A percentile compares a stretch with the other conserved stretches of the same genome.
Evolutionary conservation across 805 yeast species (phyloP).

Genomic region (Candida morakotiae): DNA sequence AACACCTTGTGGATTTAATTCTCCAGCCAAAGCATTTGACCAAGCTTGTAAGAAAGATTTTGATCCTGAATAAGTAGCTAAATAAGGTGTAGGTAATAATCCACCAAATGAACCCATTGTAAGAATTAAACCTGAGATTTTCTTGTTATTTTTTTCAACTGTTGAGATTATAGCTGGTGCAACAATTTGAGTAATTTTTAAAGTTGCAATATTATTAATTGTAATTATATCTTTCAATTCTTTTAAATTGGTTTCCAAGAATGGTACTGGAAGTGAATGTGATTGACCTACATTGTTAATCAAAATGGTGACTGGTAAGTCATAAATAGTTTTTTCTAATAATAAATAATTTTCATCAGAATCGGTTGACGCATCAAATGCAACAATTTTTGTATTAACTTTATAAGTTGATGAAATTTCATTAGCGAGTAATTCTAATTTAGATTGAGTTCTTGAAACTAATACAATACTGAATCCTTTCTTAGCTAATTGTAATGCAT

Average conservation of each 20-base stretch:
- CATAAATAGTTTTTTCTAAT: conserved; percentile 44
- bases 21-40: conserved; percentile 87
- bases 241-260: conserved; percentile 67
- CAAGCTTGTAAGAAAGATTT: conserved; percentile 93
- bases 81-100: conserved; percentile 82
- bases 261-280: conserved; percentile 93
- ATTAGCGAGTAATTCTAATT: conserved; percentile 60
- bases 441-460: conserved; percentile 78
- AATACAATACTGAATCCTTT: conserved; percentile 80
- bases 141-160: conserved; percentile 35
- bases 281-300: conserved; percentile 94
- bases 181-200: conserved; percentile 76
- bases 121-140: conserved; percentile 68
- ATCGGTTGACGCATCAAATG: conserved; percentile 77
- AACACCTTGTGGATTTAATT: conserved; percentile 60
- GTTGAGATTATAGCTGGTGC: conserved; percentile 65
- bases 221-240: conserved; percentile 81
- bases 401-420: conserved; percentile 57
- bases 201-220: conserved; percentile 80
- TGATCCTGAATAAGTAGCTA: conserved; percentile 94
- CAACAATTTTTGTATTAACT: conserved; percentile 62
- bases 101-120: conserved; percentile 99
- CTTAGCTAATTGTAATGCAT: conserved; percentile 76
- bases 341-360: conserved; percentile 50
- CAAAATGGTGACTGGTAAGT: conserved; percentile 65